Conservation (phyloP, 768 basidiomycete species). For the Boletus pseudo-olivaceus region DNA sequence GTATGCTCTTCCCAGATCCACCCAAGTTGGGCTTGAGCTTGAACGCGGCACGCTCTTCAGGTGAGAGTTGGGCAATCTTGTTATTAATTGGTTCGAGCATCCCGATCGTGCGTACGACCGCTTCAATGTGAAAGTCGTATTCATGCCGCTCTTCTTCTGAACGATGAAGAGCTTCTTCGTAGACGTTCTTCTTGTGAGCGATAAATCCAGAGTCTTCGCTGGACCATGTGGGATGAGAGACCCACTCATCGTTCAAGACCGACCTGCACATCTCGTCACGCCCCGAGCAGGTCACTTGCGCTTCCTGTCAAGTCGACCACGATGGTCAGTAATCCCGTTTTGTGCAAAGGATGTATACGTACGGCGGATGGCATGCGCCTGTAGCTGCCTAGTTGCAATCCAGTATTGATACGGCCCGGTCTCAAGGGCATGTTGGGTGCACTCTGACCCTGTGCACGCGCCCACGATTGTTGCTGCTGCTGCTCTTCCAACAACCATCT, state of each 20-base stretch:
- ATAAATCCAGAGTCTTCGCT: slow-evolving; percentile 92
- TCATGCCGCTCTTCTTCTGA: slow-evolving; percentile 98
- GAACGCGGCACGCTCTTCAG: slow-evolving; percentile 76
- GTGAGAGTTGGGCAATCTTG: slow-evolving; percentile 75
- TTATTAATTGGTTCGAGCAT: slow-evolving; percentile 89
- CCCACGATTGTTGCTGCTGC: slow-evolving; percentile 45
- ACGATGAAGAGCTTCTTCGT: slow-evolving; percentile 94
- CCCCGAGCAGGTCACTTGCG: slow-evolving; percentile 85
- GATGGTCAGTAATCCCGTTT: neutral
- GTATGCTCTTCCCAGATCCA: slow-evolving; percentile 80
- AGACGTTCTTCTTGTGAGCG: slow-evolving; percentile 90
- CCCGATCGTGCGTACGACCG: slow-evolving; percentile 84
- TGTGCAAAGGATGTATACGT: slow-evolving; percentile 31
- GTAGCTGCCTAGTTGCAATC: slow-evolving; percentile 83
- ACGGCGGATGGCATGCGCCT: slow-evolving; percentile 77
- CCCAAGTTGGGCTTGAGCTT: slow-evolving; percentile 88
- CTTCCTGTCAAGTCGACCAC: slow-evolving; percentile 52
- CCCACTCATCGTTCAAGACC: slow-evolving; percentile 98
- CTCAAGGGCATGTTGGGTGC: slow-evolving; percentile 35
- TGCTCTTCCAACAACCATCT: slow-evolving; percentile 47
- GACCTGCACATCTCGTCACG: slow-evolving; percentile 96
- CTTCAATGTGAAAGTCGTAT: slow-evolving; percentile 98
- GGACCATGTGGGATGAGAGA: slow-evolving; percentile 94
- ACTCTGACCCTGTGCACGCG: slow-evolving; percentile 44
- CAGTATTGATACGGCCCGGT: slow-evolving; percentile 63